Evolutionary conservation across 1,139 yeast genomes (phyloP).

Genomic region (Candida frijolesensis): DNA sequence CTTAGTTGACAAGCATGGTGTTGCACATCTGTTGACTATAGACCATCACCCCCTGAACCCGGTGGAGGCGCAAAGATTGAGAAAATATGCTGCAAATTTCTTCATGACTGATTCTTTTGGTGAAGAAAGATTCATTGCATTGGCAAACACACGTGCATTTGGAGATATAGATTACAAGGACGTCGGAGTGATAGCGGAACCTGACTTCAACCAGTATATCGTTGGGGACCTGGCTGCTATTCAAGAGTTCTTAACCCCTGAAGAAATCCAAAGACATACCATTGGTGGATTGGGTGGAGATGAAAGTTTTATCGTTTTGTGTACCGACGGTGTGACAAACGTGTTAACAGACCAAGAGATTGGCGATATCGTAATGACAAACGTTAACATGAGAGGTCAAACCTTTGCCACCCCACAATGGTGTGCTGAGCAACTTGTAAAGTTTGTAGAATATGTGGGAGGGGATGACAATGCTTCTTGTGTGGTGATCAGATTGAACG

Average conservation of each 20-base stretch:
- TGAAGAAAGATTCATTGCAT: conserved; percentile 78
- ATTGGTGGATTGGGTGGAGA: conserved; percentile 69
- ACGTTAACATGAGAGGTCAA: conserved; percentile 68
- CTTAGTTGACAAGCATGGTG: conserved; percentile 72
- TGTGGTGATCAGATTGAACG: conserved; percentile 71
- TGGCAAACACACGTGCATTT: conserved; percentile 91
- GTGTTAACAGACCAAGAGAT: conserved; percentile 86
- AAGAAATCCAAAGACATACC: conserved; percentile 43
- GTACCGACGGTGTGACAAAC: conserved; percentile 87
- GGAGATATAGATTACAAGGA: conserved; percentile 84
- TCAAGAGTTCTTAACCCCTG: conserved; percentile 33
- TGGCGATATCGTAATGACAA: conserved; percentile 78
- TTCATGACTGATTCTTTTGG: conserved; percentile 92
- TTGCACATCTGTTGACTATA: conserved; percentile 75
- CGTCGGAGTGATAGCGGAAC: conserved; percentile 89
- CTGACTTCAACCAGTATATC: conserved; percentile 71
- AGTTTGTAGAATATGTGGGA: conserved; percentile 83
- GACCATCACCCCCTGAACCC: conserved; percentile 90
- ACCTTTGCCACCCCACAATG: conserved; percentile 78
- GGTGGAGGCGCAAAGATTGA: conserved; percentile 70
- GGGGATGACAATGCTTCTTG: conserved; percentile 97
- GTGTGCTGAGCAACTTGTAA: conserved; percentile 83
- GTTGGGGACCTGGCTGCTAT: conserved; percentile 54
- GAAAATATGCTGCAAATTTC: conserved; percentile 70
- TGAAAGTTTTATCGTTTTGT: conserved; percentile 75